Base-by-base conservation (phyloP, 805 yeast genomes). In the Huiozyma naganishii region DNA sequence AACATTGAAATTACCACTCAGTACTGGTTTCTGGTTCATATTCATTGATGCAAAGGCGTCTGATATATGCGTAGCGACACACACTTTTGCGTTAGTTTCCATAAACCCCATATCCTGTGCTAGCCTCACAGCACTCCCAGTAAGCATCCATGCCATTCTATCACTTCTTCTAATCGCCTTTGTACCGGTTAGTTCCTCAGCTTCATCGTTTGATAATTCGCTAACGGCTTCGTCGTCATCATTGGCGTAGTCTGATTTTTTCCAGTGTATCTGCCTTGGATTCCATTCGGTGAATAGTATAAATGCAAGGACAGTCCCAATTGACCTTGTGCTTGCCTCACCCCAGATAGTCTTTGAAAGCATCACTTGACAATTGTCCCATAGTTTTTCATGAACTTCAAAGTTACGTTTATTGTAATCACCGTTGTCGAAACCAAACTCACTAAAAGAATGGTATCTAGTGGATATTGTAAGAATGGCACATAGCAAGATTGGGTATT, bases 281-380 rank as follows among this genome's bases (percentile, higher is more conserved):
- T 88, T 87, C 97, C 97, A 89, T 61, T 90, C 97, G 0, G 95
- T 84, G 52, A 86, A 81, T 12, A 89, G 67, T 41, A 89, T 63
- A 56, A 89, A 85, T 0, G 96, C 89, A 47, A 83, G 71, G 6
- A 88, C 80, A 0, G 96, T 86, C 1, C 95, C 96, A 3, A 88
- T 75, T 0, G 92, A 81, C 49, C 95, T 67, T 6, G 92, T 83
- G 46, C 85, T 80, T 0, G 95, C 92, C 57, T 86, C 95, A 1
- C 95, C 95, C 96, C 95, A 88, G 5, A 86, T 88, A 0, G 95
- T 80, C 61, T 82, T 85, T 3, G 94, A 83, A 36, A 87, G 80
- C 46, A 86, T 68, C 48, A 80, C 61, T 64, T 86, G 95, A 46
- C 89, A 86, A 55, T 83, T 79, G 27, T 80, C 72, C 97, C 97